Evolutionary conservation across 306 rosid genomes (phyloP).

Genomic region (Amphicarpaea edgeworthii): DNA sequence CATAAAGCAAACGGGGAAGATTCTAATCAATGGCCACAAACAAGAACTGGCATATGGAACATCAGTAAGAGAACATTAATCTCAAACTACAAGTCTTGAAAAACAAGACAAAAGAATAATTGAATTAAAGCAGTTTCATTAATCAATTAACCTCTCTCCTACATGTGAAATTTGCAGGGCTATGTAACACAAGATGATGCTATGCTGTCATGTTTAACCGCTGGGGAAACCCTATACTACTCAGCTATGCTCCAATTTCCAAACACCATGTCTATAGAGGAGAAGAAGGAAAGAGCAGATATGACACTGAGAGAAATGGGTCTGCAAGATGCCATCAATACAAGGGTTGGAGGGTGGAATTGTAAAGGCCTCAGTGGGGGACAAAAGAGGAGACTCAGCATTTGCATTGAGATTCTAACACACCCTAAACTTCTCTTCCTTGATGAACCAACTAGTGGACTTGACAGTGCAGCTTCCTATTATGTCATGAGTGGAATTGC

Average conservation of each 20-base stretch:
- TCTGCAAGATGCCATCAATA: conserved; percentile 53
- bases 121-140: neutral
- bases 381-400: conserved; percentile 64
- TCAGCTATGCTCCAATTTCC: conserved; percentile 66
- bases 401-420: conserved; percentile 65
- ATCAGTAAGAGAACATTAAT: neutral
- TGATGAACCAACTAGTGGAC: conserved; percentile 76
- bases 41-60: neutral
- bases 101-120: no score
- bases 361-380: conserved; percentile 65
- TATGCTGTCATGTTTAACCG: conserved; percentile 55
- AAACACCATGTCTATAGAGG: conserved; percentile 48
- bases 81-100: no score
- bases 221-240: conserved; percentile 51
- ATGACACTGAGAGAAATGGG: conserved; percentile 62
- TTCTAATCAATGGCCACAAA: neutral
- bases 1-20: neutral
- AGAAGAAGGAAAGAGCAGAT: conserved; percentile 63
- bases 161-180: conserved; percentile 37
- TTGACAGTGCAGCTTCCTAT: conserved; percentile 70
- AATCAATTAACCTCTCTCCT: neutral
- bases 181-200: conserved; percentile 68
- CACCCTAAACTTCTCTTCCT: conserved; percentile 65
- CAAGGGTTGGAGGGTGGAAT: conserved; percentile 63
- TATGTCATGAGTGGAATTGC: conserved; percentile 61